A percentile compares a stretch with the other conserved stretches of the same genome.
phyloP scores from a whole-genome alignment of 2,329 filamentous ascomycete species.

The Fonsecaea erecta region DNA sequence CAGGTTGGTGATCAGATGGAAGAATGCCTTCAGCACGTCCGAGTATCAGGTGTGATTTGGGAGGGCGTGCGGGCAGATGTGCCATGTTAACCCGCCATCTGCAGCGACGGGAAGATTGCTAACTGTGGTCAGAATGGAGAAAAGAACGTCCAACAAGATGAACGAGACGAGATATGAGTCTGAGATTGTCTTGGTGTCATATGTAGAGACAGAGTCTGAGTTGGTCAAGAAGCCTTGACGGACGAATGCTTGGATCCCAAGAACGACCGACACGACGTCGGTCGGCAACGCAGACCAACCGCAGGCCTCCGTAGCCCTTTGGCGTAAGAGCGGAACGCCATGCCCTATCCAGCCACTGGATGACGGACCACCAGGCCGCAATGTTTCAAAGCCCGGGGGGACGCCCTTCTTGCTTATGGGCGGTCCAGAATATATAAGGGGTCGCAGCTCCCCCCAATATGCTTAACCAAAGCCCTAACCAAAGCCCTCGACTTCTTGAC shows the following conservation, averaged over 20 bases:
- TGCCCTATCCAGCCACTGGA: constrained; percentile 9
- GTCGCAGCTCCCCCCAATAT: neutral
- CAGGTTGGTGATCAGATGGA: constrained; percentile 35
- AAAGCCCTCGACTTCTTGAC: neutral
- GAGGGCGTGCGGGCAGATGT: constrained; percentile 36
- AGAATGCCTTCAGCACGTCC: constrained; percentile 41
- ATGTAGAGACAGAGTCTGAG: neutral
- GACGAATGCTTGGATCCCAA: constrained; percentile 12
- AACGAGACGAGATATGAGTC: constrained; percentile 5
- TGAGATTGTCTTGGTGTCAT: constrained; percentile 4
- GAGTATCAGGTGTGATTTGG: constrained; percentile 33
- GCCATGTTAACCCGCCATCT: constrained; percentile 39
- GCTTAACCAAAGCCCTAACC: neutral
- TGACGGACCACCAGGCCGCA: neutral
- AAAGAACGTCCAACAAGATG: constrained; percentile 12
- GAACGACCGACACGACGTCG: constrained; percentile 6
- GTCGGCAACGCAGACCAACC: constrained; percentile 7
- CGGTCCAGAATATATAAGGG: constrained; percentile 11
- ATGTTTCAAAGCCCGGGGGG: neutral
- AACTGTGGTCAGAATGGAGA: constrained; percentile 7
- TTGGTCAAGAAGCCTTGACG: neutral
- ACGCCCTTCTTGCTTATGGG: neutral
- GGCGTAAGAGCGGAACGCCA: constrained; percentile 8
- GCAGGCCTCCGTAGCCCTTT: constrained; percentile 1
- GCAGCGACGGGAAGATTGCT: constrained; percentile 13